Evolutionary conservation across 2,329 filamentous ascomycete genomes (phyloP), one percentile per base, ranked within the genome.

Genomic region (Pochonia chlamydosporia): DNA sequence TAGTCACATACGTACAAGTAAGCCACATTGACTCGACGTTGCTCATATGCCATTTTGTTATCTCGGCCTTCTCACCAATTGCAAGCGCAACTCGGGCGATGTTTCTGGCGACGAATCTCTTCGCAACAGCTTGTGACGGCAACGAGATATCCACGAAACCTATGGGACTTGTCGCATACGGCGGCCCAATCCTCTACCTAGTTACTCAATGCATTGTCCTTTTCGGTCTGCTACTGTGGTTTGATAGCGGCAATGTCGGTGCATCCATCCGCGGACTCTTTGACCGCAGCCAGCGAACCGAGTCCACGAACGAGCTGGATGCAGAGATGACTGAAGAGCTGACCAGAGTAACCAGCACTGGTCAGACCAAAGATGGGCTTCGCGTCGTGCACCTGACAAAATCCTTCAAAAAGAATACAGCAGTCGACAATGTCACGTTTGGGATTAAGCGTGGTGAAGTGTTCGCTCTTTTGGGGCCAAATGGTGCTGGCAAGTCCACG

Each of bases 401-500:
- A 64, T 75, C 78, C 0, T 96, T 96, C 55, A 80, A 82, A 13
- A 76, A 76, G 51, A 84, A 85, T 55, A 81, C 83, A 1, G 91
- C 89, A 3, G 89, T 96, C n/a, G 84, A 95, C 56, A 87, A 96
- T 57, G 80, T 95, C 36, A 88, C 85, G 0, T 96, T 96, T 58
- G 85, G 85, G n/a, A 85, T 96, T 25, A 78, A 79, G 14, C 81
- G 80, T 42, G 85, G 87, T 42, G 86, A 96, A 62, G 87, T 95
- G 1, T 96, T 95, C 65, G 90, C 90, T 0, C 75, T 96, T 0
- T 77, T 97, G 1, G 91, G 91, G 0, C 90, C 91, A 13, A 96
- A 96, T 60, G 90, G 91, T 21, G 92, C 91, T 1, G 91, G 91
- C 49, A 96, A 96, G 59, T 89, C 85, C 0, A 95, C 90, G 0